phyloP scores from a whole-genome alignment of 176 grass and related monocot species.

The Oryza glumipatula region DNA sequence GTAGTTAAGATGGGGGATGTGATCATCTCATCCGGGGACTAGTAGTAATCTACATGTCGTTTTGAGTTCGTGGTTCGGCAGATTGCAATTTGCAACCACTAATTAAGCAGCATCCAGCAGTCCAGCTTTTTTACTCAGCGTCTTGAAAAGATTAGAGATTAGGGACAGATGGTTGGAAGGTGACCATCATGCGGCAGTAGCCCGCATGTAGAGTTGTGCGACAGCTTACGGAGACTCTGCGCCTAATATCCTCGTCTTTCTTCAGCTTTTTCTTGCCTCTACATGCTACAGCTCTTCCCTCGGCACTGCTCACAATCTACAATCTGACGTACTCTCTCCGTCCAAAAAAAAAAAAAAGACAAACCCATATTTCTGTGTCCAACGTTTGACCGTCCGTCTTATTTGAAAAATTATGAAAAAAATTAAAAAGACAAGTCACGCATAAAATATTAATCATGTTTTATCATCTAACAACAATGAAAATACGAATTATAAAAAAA shows the following conservation, averaged over 20 bases:
- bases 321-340: too few species aligned
- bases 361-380: too few species aligned
- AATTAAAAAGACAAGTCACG: too few species aligned
- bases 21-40: not conserved
- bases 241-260: not conserved
- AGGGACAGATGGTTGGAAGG: not conserved
- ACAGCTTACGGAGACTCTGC: slow-evolving; percentile 18
- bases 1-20: not conserved
- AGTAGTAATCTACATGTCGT: not conserved
- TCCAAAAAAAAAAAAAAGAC: too few species aligned
- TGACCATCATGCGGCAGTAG: not conserved
- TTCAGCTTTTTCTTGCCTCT: not conserved
- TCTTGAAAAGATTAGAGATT: not conserved
- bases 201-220: not conserved
- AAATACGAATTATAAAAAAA: too few species aligned
- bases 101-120: not conserved
- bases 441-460: too few species aligned
- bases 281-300: too few species aligned
- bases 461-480: too few species aligned
- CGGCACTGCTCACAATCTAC: too few species aligned
- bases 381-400: too few species aligned
- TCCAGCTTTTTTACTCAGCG: not conserved
- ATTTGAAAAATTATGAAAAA: too few species aligned
- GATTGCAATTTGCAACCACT: not conserved
- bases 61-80: not conserved